Conservation (phyloP, 495 filamentous ascomycete species). For the Xylaria sp. region DNA sequence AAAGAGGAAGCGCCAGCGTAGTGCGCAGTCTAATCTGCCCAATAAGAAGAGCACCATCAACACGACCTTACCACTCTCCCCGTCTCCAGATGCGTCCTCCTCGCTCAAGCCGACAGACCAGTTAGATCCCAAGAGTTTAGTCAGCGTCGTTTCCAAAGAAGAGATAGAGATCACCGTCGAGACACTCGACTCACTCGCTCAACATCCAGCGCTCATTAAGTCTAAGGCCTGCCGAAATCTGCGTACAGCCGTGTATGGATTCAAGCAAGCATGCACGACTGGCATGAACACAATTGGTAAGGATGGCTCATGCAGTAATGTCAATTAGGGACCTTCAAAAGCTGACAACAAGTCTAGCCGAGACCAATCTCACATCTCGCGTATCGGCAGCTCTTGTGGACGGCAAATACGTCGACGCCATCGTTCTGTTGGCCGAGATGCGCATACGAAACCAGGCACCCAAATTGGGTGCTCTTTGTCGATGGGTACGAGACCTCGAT, state of each 20-base stretch:
- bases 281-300: conserved; percentile 46
- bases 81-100: conserved; percentile 39
- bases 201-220: conserved; percentile 52
- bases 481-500: conserved; percentile 59
- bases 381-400: conserved; percentile 53
- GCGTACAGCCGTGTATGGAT: conserved; percentile 54
- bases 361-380: conserved; percentile 50
- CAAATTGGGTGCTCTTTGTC: conserved; percentile 54
- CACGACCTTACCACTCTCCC: conserved; percentile 34
- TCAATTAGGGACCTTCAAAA: not conserved
- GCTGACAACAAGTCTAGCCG: conserved; percentile 27
- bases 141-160: conserved; percentile 47
- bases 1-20: conserved; percentile 36
- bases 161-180: conserved; percentile 56
- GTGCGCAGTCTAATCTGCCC: conserved; percentile 27
- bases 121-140: conserved; percentile 42
- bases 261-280: conserved; percentile 52
- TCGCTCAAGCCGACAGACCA: conserved; percentile 11
- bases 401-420: conserved; percentile 49
- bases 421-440: conserved; percentile 56
- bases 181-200: conserved; percentile 47
- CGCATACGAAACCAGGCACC: conserved; percentile 48
- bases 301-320: not conserved
- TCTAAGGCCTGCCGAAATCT: conserved; percentile 54
- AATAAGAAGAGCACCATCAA: conserved; percentile 42